These are phyloP conservation scores for Furcasterigmium sp. DNA, from an alignment of 2,329 filamentous ascomycete genomes.

Conservation along the genomic window DNA sequence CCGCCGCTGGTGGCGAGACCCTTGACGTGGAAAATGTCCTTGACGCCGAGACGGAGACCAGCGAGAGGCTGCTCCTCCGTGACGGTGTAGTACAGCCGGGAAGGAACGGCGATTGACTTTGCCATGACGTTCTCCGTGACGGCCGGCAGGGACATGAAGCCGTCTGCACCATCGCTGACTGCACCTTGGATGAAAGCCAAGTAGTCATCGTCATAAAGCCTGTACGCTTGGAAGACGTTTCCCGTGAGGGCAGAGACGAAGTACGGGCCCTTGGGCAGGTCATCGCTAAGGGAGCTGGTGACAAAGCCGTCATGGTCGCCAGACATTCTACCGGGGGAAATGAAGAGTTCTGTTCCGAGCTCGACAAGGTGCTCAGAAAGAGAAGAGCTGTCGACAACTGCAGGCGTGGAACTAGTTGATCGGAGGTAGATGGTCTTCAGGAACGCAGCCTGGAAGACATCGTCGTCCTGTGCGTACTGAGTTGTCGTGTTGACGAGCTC, in stretches of 20 bases:
- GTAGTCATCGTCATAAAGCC: slow-evolving; percentile 8
- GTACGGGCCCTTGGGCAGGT: too few relatives aligned
- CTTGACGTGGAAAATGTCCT: slow-evolving; percentile 51
- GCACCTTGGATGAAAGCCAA: slow-evolving; percentile 6
- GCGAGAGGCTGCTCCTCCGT: slow-evolving; percentile 37
- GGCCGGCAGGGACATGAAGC: slow-evolving; percentile 1
- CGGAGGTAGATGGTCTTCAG: slow-evolving; percentile 15
- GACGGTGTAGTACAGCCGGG: slow-evolving; percentile 41
- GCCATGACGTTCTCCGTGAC: slow-evolving; percentile 4
- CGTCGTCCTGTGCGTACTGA: slow-evolving; percentile 12
- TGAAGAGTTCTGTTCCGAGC: too few relatives aligned
- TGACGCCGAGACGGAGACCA: slow-evolving; percentile 46
- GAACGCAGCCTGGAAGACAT: slow-evolving; percentile 21
- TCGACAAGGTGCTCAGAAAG: too few relatives aligned
- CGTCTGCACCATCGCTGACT: not conserved
- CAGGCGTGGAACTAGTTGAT: not conserved
- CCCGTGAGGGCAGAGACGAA: slow-evolving; percentile 2
- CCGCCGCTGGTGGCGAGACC: slow-evolving; percentile 47
- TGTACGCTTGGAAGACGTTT: slow-evolving; percentile 10
- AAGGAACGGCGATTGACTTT: slow-evolving; percentile 33
- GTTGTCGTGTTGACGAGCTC: slow-evolving; percentile 1
- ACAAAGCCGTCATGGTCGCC: too few relatives aligned
- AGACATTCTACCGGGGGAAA: too few relatives aligned
- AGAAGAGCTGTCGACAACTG: not conserved
- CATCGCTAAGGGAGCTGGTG: too few relatives aligned